Evolutionary conservation across 2,329 filamentous ascomycete species (phyloP).

Genomic region (Pseudogymnoascus sp.): DNA sequence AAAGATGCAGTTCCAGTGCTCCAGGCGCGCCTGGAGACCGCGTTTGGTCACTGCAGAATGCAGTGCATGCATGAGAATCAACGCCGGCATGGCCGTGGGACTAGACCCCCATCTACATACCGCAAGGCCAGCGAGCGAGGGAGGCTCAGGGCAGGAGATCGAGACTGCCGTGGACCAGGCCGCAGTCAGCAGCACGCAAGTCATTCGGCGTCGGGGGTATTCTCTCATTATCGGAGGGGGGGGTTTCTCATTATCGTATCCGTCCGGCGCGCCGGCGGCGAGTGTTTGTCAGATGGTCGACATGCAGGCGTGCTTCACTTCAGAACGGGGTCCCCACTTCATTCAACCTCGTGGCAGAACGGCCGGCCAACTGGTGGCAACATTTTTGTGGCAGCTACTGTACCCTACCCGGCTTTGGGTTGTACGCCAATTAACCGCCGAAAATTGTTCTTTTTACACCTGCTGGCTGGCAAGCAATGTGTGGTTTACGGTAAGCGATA

Average conservation of each 20-base stretch:
- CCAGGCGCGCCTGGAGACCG: background rate
- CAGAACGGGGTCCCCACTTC: background rate
- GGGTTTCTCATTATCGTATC: too few species aligned
- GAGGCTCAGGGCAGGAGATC: background rate
- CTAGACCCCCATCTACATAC: background rate
- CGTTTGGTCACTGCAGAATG: background rate
- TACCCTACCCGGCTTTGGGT: background rate
- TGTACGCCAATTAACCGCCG: conserved; percentile 6
- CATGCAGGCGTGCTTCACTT: background rate
- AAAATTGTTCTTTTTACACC: background rate
- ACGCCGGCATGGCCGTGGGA: background rate
- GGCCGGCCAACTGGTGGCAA: background rate
- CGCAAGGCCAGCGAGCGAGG: too few species aligned
- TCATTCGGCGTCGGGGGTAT: background rate
- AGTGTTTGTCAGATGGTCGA: background rate
- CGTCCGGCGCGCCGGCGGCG: too few species aligned
- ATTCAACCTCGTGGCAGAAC: background rate
- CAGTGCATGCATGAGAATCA: background rate
- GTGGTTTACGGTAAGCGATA: too few species aligned
- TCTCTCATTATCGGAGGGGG: background rate
- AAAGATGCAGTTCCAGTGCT: background rate
- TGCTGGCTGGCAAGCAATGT: too few species aligned
- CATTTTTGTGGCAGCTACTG: background rate
- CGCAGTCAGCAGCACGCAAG: background rate
- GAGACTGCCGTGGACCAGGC: background rate